Conservation (phyloP, 345 rosid species). For the Populus nigra region DNA sequence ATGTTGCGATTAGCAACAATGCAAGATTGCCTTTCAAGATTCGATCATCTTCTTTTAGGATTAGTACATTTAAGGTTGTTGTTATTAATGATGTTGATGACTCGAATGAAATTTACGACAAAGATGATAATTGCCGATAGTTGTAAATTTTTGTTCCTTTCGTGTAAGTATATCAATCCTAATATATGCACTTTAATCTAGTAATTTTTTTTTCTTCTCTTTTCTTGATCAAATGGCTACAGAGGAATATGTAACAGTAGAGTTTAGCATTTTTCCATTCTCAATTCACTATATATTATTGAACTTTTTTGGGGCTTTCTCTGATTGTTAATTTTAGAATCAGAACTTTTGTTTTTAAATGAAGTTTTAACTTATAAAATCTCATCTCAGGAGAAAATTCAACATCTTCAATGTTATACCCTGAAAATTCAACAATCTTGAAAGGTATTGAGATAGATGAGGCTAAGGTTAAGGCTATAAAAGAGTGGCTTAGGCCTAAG, state of each 20-base stretch:
- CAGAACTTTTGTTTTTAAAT: neutral
- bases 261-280: neutral
- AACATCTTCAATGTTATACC: neutral
- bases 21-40: constrained; percentile 44
- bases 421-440: no score
- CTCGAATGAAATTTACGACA: neutral
- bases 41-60: constrained; percentile 40
- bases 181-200: neutral
- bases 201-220: neutral
- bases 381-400: neutral
- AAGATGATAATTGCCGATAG: constrained; percentile 10
- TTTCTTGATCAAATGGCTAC: no score
- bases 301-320: neutral
- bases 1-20: constrained; percentile 19
- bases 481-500: fast-evolving
- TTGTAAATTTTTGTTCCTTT: neutral
- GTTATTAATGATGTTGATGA: constrained; percentile 52
- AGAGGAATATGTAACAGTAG: no score
- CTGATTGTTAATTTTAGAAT: no score
- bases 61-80: constrained; percentile 55
- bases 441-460: fast-evolving
- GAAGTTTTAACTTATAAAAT: neutral
- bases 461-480: no score
- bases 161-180: neutral
- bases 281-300: no score